Evolutionary conservation across 1,139 yeast species (phyloP), one percentile per base, ranked within the genome.

Genomic region (Pichia sp.): DNA sequence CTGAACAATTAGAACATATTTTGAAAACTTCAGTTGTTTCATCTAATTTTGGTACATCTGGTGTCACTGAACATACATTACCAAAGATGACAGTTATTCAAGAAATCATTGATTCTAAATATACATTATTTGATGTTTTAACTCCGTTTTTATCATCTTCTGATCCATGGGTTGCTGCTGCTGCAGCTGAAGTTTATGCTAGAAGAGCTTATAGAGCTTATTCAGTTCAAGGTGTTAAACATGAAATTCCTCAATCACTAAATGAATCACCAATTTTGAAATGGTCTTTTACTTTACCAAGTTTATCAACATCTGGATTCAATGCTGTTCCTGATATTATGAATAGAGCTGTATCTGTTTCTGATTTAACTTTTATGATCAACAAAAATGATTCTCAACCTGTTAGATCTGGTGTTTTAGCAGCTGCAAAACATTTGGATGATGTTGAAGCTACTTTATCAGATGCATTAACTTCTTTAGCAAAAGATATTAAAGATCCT

Each of bases 161-260:
- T 19, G 97, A 93, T 58, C 84, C 84, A 40, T 84, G 86, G 74
- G 93, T 91, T 48, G 84, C 93, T 5, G 76, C 91, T 55, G 97
- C 98, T 30, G 97, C 98, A 34, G 86, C 95, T 37, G 97, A 91
- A 65, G 95, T 91, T 44, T 91, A 91, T 63, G 81, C 89, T 45
- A 83, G 98, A 64, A 84, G 98, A 62, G 95, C 97, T 38, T 91
- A 89, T 71, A 80, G 97, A 60, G 97, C 97, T 34, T 93, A 93
- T 66, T 82, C 88, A 31, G 79, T 91, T 50, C 84, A 86, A 43
- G 82, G 80, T 47, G 74, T 91, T 44, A 67, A 70, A 42, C 84
- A 85, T 59, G 75, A 73, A 50, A 67, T 68, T 58, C 74, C 79
- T 47, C 75, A 74, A 46, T 28, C 25, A 19, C 43, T 61, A 11